Conservation (phyloP, 2,329 filamentous ascomycete species). For the Fusarium globosum region DNA sequence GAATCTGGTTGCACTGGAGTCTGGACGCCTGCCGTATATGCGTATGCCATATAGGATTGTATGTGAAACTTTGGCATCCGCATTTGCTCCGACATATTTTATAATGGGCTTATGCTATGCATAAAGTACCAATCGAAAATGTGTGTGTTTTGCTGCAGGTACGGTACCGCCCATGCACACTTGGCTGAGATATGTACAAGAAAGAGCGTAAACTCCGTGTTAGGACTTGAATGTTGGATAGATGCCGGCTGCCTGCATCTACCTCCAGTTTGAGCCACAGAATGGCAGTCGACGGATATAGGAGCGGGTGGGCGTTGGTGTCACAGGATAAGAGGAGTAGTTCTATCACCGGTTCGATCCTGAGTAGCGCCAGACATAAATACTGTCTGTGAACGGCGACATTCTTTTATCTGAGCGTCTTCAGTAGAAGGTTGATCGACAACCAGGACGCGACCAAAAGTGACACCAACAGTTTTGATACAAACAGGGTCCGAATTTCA, state of each 20-base stretch:
- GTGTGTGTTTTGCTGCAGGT: slow-evolving; percentile 42
- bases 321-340: slow-evolving; percentile 23
- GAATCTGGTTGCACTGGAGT: neutral
- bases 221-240: slow-evolving; percentile 20
- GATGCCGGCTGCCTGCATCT: slow-evolving; percentile 28
- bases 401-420: slow-evolving; percentile 1
- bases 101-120: slow-evolving; percentile 8
- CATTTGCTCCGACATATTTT: slow-evolving; percentile 2
- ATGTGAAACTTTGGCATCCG: slow-evolving; percentile 10
- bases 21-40: neutral
- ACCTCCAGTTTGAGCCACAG: slow-evolving; percentile 27
- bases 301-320: slow-evolving; percentile 20
- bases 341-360: slow-evolving; percentile 19
- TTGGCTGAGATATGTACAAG: slow-evolving; percentile 2
- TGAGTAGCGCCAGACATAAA: neutral
- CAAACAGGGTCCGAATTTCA: slow-evolving; percentile 25
- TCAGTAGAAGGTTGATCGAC: slow-evolving; percentile 28
- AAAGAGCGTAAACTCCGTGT: slow-evolving; percentile 18
- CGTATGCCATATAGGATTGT: neutral
- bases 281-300: slow-evolving; percentile 32
- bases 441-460: slow-evolving; percentile 19
- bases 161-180: slow-evolving; percentile 35
- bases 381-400: neutral
- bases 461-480: slow-evolving; percentile 13
- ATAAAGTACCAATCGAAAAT: slow-evolving; percentile 21